Percentiles rank a stretch among this genome's conserved stretches.
Conservation (phyloP, 2,329 filamentous ascomycete genomes). For the Rhynchosporium graminicola region DNA sequence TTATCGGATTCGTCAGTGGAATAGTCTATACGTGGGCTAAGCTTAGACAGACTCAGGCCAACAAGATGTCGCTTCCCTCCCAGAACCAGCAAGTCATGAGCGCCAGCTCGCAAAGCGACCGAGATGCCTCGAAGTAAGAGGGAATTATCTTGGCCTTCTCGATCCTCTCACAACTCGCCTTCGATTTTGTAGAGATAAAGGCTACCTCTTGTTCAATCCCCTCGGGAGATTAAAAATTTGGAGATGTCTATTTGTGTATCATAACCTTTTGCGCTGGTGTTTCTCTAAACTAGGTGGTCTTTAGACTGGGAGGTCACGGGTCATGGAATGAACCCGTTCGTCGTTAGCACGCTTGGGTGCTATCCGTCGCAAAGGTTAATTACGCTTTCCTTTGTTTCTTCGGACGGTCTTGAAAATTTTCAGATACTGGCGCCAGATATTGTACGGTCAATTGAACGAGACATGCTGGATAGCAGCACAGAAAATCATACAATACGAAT, state of each 20-base stretch:
- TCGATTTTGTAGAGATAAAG: neutral
- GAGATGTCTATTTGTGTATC: conserved; percentile 31
- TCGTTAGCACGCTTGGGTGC: too few species aligned
- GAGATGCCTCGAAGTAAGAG: conserved; percentile 68
- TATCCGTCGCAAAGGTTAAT: neutral
- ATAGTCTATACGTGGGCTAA: conserved; percentile 88
- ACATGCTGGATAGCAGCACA: conserved; percentile 16
- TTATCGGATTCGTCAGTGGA: conserved; percentile 87
- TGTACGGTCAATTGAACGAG: conserved; percentile 25
- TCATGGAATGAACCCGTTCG: conserved; percentile 13
- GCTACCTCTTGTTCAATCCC: neutral
- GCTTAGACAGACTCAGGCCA: conserved; percentile 71
- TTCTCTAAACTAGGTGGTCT: conserved; percentile 28
- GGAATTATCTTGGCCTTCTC: neutral
- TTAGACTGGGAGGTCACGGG: neutral
- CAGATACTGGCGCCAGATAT: conserved; percentile 28
- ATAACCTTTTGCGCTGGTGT: conserved; percentile 25
- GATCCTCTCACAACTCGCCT: conserved; percentile 10
- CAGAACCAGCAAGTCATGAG: conserved; percentile 69
- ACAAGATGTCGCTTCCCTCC: conserved; percentile 68
- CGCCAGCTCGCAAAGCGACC: conserved; percentile 87
- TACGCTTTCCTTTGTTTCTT: conserved; percentile 6
- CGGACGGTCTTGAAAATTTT: conserved; percentile 12
- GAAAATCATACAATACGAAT: conserved; percentile 28
- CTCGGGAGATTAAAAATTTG: conserved; percentile 15